Base-by-base conservation (phyloP, 23 red algal genomes). In the Gracilariopsis chorda region DNA sequence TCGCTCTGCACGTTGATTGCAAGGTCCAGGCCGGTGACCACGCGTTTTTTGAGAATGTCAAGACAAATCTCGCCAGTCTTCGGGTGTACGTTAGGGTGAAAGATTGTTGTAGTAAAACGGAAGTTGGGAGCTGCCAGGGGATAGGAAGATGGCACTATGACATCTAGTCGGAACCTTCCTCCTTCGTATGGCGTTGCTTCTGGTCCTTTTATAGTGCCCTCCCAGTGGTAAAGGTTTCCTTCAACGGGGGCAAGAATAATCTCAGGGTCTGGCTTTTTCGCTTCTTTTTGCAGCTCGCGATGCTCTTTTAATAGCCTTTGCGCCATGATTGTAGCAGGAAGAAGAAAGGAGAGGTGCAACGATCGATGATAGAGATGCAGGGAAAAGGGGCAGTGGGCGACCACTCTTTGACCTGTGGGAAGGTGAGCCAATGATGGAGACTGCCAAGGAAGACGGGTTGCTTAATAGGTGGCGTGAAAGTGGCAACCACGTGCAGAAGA, bases 21-120 rank as follows among this genome's bases (percentile, higher is more conserved):
- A 99, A 75, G n/a, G 92, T 99, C 97, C 97, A 99, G 7, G 97
- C 97, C 0, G 97, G 97, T 20, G 87, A 93, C 97, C 97, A 99
- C 23, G 97, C 87, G 21, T 80, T 88, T n/a, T 53, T 99, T 95
- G 12, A 99, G 83, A 46, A 99, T 95, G 60, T 99, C 97, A 7
- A 99, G 77, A 82, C 97, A 99, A 21, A 99, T 89, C 61, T 99
- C 97, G 45, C 97, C 97, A 32, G 93, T 99, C 70, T 95, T 95
- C 30, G 93, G 83, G 77, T 99, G 93, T 24, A 99, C 92, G 76
- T 99, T 99, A 4, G 97, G 97, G 77, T 99, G 97, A 76, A 99
- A 99, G 24, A 99, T 84, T 43, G 92, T 92, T 19, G 93, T 96
- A 56, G 74, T 65, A 34, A 99, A 87, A 48, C 97, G 90, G 30